Evolutionary conservation across 805 yeast species (phyloP), one percentile per base, ranked within the genome.

Genomic region (Metschnikowia koreensis): DNA sequence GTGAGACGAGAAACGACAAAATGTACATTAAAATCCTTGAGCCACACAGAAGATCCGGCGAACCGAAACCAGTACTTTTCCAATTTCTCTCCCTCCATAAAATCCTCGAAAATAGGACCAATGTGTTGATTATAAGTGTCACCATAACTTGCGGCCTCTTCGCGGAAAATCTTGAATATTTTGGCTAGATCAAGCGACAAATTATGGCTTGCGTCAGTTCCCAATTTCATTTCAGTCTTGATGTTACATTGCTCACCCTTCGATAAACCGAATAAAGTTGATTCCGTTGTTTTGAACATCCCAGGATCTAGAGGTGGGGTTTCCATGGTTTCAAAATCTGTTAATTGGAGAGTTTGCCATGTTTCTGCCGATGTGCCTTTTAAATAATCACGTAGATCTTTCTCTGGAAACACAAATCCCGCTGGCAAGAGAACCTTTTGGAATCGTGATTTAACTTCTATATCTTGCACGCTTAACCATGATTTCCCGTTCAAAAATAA

Each of bases 31-130:
- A 55, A 54, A 22, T 63, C 58, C n/a, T 61, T 57, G 36, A 64
- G 59, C 64, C 66, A 64, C 6, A 59, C 65, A 1, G 60, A 54
- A 1, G 66, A 60, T 12, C 65, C 62, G 13, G 59, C 50, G 49
- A 61, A 52, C 37, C 63, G 41, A 41, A 55, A 61, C 66, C 66
- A 64, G 36, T 46, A 43, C 22, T 37, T 41, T 7, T 44, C 11
- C 7, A 47, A 28, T 12, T 48, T 26, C 11, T 55, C 43, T 1
- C 36, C 28, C 8, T 41, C 26, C 17, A 53, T 22, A 29, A 41
- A 48, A 4, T 40, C 38, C 27, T 38, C 45, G 11, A 57, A 44
- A 8, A 53, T 26, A 16, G 47, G 53, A 1, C 22, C 37, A 1
- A 57, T 28, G 12, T 46, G 53, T 34, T 48, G 28, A 31, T 48